These are phyloP conservation scores for Cladophialophora carrionii DNA, from an alignment of 2,329 filamentous ascomycete genomes.

Conservation along the genomic window DNA sequence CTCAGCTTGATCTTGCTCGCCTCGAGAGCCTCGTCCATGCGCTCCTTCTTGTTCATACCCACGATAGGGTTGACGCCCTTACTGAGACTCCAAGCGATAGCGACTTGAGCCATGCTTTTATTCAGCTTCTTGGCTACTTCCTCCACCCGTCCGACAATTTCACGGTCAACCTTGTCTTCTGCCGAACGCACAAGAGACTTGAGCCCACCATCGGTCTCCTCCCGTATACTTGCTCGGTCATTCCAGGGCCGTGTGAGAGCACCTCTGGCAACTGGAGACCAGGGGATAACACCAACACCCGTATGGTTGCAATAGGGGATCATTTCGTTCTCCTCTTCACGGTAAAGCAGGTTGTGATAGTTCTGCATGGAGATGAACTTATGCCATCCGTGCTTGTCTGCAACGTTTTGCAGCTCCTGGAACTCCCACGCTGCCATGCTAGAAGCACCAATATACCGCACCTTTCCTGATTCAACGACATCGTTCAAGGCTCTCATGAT, in stretches of 20 bases:
- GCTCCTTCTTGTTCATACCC: slow-evolving; percentile 61
- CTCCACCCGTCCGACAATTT: slow-evolving; percentile 60
- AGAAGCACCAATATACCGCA: slow-evolving; percentile 44
- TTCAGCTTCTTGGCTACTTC: slow-evolving; percentile 62
- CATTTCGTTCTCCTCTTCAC: slow-evolving; percentile 56
- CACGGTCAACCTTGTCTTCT: slow-evolving; percentile 54
- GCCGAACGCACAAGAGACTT: slow-evolving; percentile 48
- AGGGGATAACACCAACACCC: slow-evolving; percentile 47
- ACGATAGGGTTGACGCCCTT: slow-evolving; percentile 62
- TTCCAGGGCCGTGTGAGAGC: slow-evolving; percentile 53
- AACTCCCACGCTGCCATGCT: slow-evolving; percentile 46
- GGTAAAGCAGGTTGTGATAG: slow-evolving; percentile 45
- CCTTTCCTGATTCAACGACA: slow-evolving; percentile 50
- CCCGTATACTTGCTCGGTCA: slow-evolving; percentile 49
- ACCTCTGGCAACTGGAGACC: slow-evolving; percentile 50
- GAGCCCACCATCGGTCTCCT: slow-evolving; percentile 51
- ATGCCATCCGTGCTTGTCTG: slow-evolving; percentile 56
- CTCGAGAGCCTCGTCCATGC: slow-evolving; percentile 65
- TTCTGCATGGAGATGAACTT: slow-evolving; percentile 60
- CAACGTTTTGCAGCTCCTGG: slow-evolving; percentile 53
- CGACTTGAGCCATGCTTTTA: slow-evolving; percentile 66
- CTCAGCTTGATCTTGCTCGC: slow-evolving; percentile 54
- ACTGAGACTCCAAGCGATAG: slow-evolving; percentile 65
- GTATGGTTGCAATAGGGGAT: slow-evolving; percentile 48
- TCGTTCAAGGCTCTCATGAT: slow-evolving; percentile 54